These are phyloP conservation scores for Mortierella sp. DNA, from an alignment of 371 early-diverging fungal species.

Conservation along the genomic window DNA sequence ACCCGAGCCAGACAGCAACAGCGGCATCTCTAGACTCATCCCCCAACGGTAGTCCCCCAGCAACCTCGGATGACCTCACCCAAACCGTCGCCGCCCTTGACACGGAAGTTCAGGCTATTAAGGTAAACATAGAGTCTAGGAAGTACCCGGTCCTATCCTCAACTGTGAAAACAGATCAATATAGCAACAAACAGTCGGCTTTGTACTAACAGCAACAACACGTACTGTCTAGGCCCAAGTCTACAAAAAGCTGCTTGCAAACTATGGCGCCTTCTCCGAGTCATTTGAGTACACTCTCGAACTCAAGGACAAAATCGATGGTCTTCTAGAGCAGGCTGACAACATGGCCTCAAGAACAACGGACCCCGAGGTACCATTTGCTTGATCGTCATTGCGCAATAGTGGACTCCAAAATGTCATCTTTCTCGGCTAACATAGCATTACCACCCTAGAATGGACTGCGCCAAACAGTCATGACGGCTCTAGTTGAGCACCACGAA, in stretches of 20 bases:
- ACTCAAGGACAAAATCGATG: slow-evolving; percentile 48
- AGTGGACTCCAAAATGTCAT: neutral
- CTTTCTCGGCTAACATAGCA: neutral
- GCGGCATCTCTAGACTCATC: neutral
- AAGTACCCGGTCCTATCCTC: too few species aligned
- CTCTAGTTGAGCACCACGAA: slow-evolving; percentile 49
- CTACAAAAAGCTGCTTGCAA: slow-evolving; percentile 53
- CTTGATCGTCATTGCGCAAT: too few species aligned
- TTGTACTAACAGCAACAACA: neutral
- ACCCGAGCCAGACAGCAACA: neutral
- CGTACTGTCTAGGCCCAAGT: slow-evolving; percentile 38
- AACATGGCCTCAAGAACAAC: slow-evolving; percentile 31
- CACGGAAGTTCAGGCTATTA: slow-evolving; percentile 45
- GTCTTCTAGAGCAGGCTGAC: slow-evolving; percentile 32
- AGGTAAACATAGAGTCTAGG: slow-evolving; percentile 18
- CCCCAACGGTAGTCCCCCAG: slow-evolving; percentile 1
- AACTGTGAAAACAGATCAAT: neutral
- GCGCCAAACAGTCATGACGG: slow-evolving; percentile 49
- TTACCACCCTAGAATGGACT: slow-evolving; percentile 29
- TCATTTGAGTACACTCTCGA: slow-evolving; percentile 47
- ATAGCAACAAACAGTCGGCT: neutral
- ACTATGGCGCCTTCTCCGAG: slow-evolving; percentile 51
- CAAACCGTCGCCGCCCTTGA: slow-evolving; percentile 27
- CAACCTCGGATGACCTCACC: slow-evolving; percentile 33
- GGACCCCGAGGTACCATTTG: slow-evolving; percentile 35